Evolutionary conservation across 352 stramenopile species (phyloP).

Genomic region (Pythium aphanidermatum): DNA sequence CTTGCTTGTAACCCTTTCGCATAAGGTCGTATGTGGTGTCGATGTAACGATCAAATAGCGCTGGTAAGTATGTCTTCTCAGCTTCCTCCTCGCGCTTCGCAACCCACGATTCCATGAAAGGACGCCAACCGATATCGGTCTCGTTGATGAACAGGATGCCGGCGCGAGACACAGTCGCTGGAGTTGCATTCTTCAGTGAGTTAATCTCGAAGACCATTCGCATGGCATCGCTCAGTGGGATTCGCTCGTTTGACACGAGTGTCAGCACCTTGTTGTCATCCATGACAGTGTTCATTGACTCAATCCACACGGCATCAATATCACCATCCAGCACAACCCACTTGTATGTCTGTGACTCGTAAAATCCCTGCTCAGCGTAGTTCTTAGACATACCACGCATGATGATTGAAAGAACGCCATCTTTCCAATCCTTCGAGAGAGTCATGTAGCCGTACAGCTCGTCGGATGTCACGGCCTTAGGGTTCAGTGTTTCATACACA

Average conservation of each 20-base stretch:
- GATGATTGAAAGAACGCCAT: slow-evolving; percentile 86
- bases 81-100: slow-evolving; percentile 85
- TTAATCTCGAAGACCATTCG: slow-evolving; percentile 91
- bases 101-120: slow-evolving; percentile 96
- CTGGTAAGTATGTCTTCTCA: slow-evolving; percentile 90
- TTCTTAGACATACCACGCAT: slow-evolving; percentile 90
- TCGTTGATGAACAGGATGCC: slow-evolving; percentile 90
- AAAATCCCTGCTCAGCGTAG: slow-evolving; percentile 89
- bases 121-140: slow-evolving; percentile 92
- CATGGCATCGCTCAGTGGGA: slow-evolving; percentile 77
- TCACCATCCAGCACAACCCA: slow-evolving; percentile 86
- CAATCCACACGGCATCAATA: slow-evolving; percentile 88
- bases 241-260: slow-evolving; percentile 86
- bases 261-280: slow-evolving; percentile 97
- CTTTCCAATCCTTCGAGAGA: slow-evolving; percentile 87
- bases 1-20: slow-evolving; percentile 94
- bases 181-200: slow-evolving; percentile 83
- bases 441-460: slow-evolving; percentile 94
- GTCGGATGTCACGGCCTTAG: slow-evolving; percentile 85
- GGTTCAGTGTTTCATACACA: slow-evolving; percentile 87
- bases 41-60: slow-evolving; percentile 96
- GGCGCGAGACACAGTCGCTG: slow-evolving; percentile 78
- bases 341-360: slow-evolving; percentile 92
- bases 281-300: slow-evolving; percentile 97
- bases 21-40: slow-evolving; percentile 92